Conservation (phyloP, 2,329 filamentous ascomycete genomes). For the Tolypocladium album region DNA sequence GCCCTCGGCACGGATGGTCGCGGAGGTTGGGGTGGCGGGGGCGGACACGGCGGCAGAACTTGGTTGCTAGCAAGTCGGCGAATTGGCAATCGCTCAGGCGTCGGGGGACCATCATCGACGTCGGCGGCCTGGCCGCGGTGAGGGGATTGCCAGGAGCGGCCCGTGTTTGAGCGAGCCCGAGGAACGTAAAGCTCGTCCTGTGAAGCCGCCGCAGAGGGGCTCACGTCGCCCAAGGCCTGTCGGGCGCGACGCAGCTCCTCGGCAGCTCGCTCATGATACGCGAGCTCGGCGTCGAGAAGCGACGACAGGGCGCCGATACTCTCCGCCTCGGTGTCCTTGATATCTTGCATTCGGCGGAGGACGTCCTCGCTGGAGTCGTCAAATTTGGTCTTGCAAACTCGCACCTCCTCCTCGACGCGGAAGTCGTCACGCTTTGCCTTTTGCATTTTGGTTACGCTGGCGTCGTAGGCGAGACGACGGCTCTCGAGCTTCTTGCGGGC, state of each 20-base stretch:
- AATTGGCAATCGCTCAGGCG: constrained; percentile 31
- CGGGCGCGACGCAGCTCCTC: constrained; percentile 60
- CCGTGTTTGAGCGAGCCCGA: constrained; percentile 37
- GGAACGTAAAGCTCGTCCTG: constrained; percentile 10
- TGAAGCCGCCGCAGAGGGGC: constrained; percentile 4
- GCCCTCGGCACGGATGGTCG: constrained; percentile 25
- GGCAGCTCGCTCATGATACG: constrained; percentile 82
- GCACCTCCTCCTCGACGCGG: constrained; percentile 82
- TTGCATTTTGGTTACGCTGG: constrained; percentile 79
- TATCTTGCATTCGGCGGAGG: constrained; percentile 84
- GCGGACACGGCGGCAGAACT: constrained; percentile 13
- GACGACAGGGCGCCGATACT: constrained; percentile 67
- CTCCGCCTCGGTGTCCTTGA: constrained; percentile 83
- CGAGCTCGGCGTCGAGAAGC: constrained; percentile 81
- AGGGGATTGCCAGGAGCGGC: constrained; percentile 32
- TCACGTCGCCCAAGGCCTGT: constrained; percentile 29
- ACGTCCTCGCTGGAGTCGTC: constrained; percentile 94
- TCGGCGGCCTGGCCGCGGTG: constrained; percentile 17
- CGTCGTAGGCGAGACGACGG: constrained; percentile 81
- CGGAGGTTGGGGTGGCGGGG: constrained; percentile 22
- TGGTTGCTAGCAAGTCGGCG: constrained; percentile 25
- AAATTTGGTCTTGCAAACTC: constrained; percentile 86
- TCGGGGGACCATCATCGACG: constrained; percentile 11
- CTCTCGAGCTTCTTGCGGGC: constrained; percentile 91
- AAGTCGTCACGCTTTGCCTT: constrained; percentile 93